phyloP scores from a whole-genome alignment of 192 early-diverging fungal genomes.

The Backusella macrospora region DNA sequence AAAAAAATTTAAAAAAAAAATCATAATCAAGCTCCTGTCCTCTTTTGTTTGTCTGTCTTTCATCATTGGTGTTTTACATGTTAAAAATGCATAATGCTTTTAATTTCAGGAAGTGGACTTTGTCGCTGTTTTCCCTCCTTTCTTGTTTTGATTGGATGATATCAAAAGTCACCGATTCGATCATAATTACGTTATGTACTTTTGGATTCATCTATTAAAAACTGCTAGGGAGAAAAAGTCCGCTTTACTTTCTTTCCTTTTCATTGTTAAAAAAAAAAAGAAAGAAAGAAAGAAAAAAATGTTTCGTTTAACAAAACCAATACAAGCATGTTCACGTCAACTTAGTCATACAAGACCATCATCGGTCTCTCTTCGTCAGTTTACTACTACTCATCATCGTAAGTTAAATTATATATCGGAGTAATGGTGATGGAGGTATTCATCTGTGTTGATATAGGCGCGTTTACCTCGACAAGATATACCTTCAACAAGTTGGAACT shows the following conservation, averaged over 20 bases:
- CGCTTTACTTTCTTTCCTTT: not conserved
- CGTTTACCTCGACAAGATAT: not conserved
- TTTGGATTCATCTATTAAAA: not conserved
- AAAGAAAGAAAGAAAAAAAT: not conserved
- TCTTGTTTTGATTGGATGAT: not conserved
- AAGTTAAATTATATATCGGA: too few relatives aligned
- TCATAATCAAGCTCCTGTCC: not conserved
- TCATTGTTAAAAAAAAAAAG: too few relatives aligned
- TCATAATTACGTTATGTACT: too few relatives aligned
- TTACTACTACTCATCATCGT: not conserved
- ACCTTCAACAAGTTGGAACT: not conserved
- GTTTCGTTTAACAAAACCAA: not conserved
- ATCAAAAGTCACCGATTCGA: too few relatives aligned
- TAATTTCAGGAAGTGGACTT: not conserved
- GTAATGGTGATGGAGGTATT: not conserved
- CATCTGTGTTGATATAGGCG: not conserved
- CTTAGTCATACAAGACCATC: not conserved
- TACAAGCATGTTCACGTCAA: not conserved
- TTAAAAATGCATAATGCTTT: not conserved
- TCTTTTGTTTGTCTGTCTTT: not conserved
- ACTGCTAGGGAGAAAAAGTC: not conserved
- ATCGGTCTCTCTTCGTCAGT: not conserved
- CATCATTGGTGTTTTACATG: too few relatives aligned
- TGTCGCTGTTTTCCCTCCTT: not conserved
- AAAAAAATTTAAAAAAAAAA: too few relatives aligned